Evolutionary conservation across 345 rosid genomes (phyloP).

Genomic region (Populus alba): DNA sequence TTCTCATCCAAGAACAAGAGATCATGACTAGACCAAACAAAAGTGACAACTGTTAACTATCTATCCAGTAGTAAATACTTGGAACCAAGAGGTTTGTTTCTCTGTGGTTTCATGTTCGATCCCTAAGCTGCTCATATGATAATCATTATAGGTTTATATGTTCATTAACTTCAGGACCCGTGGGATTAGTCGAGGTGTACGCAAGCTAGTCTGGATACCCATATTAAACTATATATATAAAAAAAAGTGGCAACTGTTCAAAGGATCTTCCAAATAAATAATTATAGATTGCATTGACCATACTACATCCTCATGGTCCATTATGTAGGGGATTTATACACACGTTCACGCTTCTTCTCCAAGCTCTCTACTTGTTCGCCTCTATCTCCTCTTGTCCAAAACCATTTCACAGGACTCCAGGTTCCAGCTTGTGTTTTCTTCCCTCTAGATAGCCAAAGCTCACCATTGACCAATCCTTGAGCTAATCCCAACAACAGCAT

Average conservation of each 20-base stretch:
- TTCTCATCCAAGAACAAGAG: not conserved
- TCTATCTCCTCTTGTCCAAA: not conserved
- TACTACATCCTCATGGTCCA: not conserved
- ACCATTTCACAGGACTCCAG: not conserved
- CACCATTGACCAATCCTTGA: not conserved
- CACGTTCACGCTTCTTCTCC: not conserved
- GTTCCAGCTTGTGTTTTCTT: not conserved
- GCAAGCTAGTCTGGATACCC: too few relatives aligned
- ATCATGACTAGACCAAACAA: not conserved
- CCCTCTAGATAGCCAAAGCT: not conserved
- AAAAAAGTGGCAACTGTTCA: not conserved
- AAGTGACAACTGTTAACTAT: too few relatives aligned
- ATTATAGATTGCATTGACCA: not conserved
- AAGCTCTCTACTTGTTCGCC: not conserved
- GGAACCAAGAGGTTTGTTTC: too few relatives aligned
- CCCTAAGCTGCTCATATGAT: too few relatives aligned
- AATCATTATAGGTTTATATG: rapidly evolving
- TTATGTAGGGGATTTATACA: not conserved
- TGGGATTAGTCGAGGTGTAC: too few relatives aligned
- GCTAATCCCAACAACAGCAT: not conserved
- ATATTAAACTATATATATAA: too few relatives aligned
- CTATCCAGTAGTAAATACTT: too few relatives aligned
- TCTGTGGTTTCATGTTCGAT: too few relatives aligned
- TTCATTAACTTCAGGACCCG: too few relatives aligned
- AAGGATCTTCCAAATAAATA: not conserved